These are phyloP conservation scores for Urochloa ruziziensis DNA, from an alignment of 176 grass and related monocot species.

Conservation along the genomic window DNA sequence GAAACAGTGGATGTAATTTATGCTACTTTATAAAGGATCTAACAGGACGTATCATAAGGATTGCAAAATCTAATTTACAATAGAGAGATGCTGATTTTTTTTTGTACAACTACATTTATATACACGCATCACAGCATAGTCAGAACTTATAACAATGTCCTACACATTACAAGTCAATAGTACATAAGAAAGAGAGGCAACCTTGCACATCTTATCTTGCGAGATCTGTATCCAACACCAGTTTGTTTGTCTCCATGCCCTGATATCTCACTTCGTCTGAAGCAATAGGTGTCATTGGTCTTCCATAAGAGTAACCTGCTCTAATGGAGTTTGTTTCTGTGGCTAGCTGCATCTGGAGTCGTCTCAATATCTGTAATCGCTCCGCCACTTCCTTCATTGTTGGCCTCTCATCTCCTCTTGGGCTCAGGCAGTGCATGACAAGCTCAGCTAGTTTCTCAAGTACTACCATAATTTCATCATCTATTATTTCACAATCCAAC, in stretches of 20 bases:
- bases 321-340: not conserved
- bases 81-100: not conserved
- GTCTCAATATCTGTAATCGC: not conserved
- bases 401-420: constrained; percentile 15
- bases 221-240: not conserved
- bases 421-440: not conserved
- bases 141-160: not conserved
- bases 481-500: constrained; percentile 11
- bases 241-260: not conserved
- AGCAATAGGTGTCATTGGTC: not conserved
- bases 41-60: not conserved
- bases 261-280: not conserved
- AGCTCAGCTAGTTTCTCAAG: constrained; percentile 23
- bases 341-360: not conserved
- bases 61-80: not conserved
- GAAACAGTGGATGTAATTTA: not conserved
- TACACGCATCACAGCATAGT: too few relatives aligned
- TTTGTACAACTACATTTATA: not conserved
- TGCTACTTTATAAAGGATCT: not conserved
- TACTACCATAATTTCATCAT: constrained; percentile 16
- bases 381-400: constrained; percentile 33
- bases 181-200: not conserved
- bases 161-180: not conserved
- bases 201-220: not conserved
- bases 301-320: not conserved